Percentiles rank a stretch among this genome's conserved stretches.
Evolutionary conservation across 2,329 filamentous ascomycete species (phyloP).

Genomic region (Tolypocladium amazonense): DNA sequence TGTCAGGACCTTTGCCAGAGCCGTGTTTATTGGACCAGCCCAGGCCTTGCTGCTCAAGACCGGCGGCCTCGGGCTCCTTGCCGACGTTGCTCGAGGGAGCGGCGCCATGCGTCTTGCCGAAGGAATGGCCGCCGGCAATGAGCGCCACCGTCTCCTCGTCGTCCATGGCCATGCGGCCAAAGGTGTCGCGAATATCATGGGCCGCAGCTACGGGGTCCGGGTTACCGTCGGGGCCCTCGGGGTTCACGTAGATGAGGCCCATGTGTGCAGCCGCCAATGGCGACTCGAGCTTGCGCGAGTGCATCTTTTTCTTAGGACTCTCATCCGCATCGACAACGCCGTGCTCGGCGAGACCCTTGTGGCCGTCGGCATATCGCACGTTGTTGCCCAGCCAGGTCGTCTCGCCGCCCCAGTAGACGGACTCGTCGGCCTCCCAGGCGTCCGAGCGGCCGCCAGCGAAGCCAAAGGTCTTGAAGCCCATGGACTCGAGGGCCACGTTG

Average conservation of each 20-base stretch:
- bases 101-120: constrained; percentile 75
- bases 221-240: constrained; percentile 63
- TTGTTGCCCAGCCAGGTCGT: constrained; percentile 66
- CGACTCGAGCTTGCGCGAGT: constrained; percentile 54
- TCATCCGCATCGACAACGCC: constrained; percentile 23
- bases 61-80: constrained; percentile 54
- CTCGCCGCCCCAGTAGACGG: constrained; percentile 69
- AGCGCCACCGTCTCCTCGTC: constrained; percentile 73
- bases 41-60: constrained; percentile 56
- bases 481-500: constrained; percentile 67
- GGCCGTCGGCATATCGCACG: constrained; percentile 51
- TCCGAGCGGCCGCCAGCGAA: constrained; percentile 64
- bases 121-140: constrained; percentile 68
- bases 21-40: constrained; percentile 59
- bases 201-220: constrained; percentile 61
- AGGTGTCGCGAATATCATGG: constrained; percentile 63
- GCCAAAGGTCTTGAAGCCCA: constrained; percentile 64
- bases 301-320: constrained; percentile 34
- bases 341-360: constrained; percentile 24
- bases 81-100: constrained; percentile 53
- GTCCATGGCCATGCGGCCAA: constrained; percentile 73
- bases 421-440: constrained; percentile 66
- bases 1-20: constrained; percentile 57
- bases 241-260: constrained; percentile 77
- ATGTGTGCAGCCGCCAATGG: constrained; percentile 56